A percentile compares a stretch with the other conserved stretches of the same genome.
phyloP scores from a whole-genome alignment of 352 stramenopile species.

The Plasmopara muralis region DNA sequence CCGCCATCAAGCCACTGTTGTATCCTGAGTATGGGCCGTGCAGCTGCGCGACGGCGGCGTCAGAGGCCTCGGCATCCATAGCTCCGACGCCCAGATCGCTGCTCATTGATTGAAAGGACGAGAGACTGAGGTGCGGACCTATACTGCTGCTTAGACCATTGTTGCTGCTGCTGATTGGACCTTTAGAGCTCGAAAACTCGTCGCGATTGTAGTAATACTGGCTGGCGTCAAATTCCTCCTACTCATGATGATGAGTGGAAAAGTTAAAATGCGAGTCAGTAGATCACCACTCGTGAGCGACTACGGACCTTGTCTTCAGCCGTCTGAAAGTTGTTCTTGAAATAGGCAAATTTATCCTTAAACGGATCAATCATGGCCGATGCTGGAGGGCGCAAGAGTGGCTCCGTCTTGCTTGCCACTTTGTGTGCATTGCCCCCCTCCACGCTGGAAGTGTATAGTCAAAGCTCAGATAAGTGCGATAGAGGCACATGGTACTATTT shows the following conservation, averaged over 20 bases:
- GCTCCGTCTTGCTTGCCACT: constrained; percentile 1
- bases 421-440: constrained; percentile 4
- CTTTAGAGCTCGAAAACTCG: constrained; percentile 47
- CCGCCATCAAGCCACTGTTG: constrained; percentile 36
- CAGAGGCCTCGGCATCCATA: constrained; percentile 24
- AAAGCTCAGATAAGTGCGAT: constrained; percentile 1
- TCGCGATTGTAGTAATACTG: constrained; percentile 86
- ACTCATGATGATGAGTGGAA: not conserved
- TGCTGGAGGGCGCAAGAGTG: not conserved
- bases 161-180: constrained; percentile 7
- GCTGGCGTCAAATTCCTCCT: constrained; percentile 82
- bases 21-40: constrained; percentile 38
- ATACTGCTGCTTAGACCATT: constrained; percentile 20
- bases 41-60: constrained; percentile 15
- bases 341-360: constrained; percentile 86
- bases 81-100: constrained; percentile 19
- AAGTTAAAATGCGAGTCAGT: not conserved
- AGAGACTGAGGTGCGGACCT: constrained; percentile 34
- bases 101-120: constrained; percentile 47
- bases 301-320: constrained; percentile 70
- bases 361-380: constrained; percentile 74
- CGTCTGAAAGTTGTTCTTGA: constrained; percentile 88
- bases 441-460: not conserved
- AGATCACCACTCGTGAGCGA: not conserved
- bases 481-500: not conserved